phyloP scores from a whole-genome alignment of 139 green algal species.

The Trebouxia sp. region DNA sequence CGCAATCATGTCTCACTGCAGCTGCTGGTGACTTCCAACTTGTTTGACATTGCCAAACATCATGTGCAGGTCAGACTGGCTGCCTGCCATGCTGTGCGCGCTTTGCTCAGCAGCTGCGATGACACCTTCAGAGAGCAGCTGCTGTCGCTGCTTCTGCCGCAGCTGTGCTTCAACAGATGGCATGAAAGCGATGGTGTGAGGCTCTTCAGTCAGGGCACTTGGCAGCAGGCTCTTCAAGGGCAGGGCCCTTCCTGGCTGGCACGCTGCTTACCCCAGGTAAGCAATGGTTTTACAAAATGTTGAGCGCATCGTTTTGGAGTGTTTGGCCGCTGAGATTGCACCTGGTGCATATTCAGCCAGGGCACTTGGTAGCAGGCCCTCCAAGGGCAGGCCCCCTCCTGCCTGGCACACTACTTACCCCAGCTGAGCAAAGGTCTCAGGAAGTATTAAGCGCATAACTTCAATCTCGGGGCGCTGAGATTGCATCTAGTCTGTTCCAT shows the following conservation, averaged over 20 bases:
- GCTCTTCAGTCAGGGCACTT: conserved; percentile 85
- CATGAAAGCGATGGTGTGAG: conserved; percentile 92
- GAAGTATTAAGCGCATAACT: too few relatives aligned
- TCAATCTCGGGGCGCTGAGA: too few relatives aligned
- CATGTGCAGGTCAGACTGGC: conserved; percentile 77
- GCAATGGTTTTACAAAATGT: not conserved
- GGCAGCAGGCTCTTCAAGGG: conserved; percentile 69
- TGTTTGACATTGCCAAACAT: too few relatives aligned
- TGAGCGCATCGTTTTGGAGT: too few relatives aligned
- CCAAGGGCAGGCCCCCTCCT: conserved; percentile 54
- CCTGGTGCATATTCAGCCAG: conserved; percentile 85
- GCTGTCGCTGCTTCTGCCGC: conserved; percentile 68
- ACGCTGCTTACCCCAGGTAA: conserved; percentile 36
- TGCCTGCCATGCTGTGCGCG: conserved; percentile 68
- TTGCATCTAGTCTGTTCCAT: too few relatives aligned
- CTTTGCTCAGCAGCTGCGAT: conserved; percentile 59
- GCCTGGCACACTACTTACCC: conserved; percentile 53
- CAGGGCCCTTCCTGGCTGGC: conserved; percentile 68
- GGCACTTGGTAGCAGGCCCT: conserved; percentile 83
- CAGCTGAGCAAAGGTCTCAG: conserved; percentile 13
- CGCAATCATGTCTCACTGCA: too few relatives aligned
- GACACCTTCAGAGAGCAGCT: conserved; percentile 42
- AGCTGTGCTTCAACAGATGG: conserved; percentile 94
- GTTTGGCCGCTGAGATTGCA: too few relatives aligned
- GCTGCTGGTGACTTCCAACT: too few relatives aligned